Evolutionary conservation across 306 rosid genomes (phyloP).

Genomic region (Ziziphus jujuba): DNA sequence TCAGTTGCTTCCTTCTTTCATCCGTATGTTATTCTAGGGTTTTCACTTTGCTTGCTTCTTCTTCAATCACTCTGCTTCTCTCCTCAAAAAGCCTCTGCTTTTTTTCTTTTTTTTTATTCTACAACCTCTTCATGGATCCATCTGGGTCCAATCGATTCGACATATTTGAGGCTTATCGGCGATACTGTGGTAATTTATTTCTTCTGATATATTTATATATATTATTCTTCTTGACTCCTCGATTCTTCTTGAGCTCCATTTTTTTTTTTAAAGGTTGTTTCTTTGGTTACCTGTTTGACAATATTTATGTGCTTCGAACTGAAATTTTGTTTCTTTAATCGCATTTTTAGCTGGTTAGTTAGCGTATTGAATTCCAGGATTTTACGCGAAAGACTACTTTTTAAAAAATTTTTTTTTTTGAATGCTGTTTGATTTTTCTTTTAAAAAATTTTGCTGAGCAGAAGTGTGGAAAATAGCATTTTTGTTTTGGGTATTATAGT

Average conservation of each 20-base stretch:
- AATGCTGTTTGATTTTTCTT: too few relatives aligned
- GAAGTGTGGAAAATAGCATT: too few relatives aligned
- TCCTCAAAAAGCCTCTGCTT: not conserved
- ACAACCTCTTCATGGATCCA: conserved; percentile 50
- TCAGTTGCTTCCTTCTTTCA: not conserved
- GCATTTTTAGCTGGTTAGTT: not conserved
- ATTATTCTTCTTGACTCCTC: not conserved
- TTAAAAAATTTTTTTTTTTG: too few relatives aligned
- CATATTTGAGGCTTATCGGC: conserved; percentile 66
- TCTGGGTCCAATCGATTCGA: conserved; percentile 45
- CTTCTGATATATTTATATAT: too few relatives aligned
- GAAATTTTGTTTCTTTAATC: not conserved
- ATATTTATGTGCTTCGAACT: not conserved
- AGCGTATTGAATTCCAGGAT: not conserved
- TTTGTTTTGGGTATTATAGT: too few relatives aligned
- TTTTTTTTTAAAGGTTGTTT: not conserved
- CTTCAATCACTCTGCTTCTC: not conserved
- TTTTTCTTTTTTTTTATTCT: too few relatives aligned
- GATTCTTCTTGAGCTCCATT: not conserved
- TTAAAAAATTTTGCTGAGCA: too few relatives aligned
- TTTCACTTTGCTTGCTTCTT: conserved; percentile 3
- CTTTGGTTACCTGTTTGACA: not conserved
- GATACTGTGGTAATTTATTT: conserved; percentile 54
- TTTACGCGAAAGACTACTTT: too few relatives aligned
- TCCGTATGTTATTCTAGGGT: conserved; percentile 5